Conservation (phyloP, 345 rosid species). For the Dovyalis caffra region DNA sequence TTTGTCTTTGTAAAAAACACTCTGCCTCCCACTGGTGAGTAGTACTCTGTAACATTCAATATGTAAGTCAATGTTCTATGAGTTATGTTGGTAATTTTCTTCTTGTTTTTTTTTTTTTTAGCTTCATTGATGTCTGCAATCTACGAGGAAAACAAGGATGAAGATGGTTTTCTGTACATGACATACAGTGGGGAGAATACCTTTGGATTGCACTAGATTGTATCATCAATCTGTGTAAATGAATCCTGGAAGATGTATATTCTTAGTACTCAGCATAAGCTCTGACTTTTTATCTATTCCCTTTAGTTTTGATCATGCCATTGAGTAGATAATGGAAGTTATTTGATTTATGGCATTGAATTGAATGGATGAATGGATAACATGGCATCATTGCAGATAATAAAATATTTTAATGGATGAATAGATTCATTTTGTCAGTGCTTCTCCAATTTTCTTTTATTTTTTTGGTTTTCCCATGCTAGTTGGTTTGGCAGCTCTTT, state of each 20-base stretch:
- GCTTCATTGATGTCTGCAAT: conserved; percentile 66
- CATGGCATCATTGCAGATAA: background rate
- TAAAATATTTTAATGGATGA: no score
- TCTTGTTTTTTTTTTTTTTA: conserved; percentile 22
- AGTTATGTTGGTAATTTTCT: background rate
- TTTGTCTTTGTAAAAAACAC: conserved; percentile 65
- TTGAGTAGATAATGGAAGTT: background rate
- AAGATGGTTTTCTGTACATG: conserved; percentile 77
- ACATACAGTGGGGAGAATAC: conserved; percentile 80
- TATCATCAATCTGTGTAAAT: conserved; percentile 20
- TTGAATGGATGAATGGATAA: conserved; percentile 4
- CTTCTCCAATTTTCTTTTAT: no score
- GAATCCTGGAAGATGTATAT: conserved; percentile 35
- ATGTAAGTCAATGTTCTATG: background rate
- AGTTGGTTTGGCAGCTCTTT: background rate
- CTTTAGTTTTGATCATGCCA: background rate
- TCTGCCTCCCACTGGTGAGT: conserved; percentile 63
- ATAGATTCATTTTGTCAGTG: no score
- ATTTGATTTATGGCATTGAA: background rate
- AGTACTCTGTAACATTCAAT: background rate
- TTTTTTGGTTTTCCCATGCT: background rate
- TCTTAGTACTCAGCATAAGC: conserved; percentile 15
- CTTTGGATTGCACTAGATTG: conserved; percentile 38
- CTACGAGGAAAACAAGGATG: conserved; percentile 65
- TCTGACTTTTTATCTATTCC: background rate